Conservation (phyloP, 352 stramenopile genomes). For the Plasmopara viticola region DNA sequence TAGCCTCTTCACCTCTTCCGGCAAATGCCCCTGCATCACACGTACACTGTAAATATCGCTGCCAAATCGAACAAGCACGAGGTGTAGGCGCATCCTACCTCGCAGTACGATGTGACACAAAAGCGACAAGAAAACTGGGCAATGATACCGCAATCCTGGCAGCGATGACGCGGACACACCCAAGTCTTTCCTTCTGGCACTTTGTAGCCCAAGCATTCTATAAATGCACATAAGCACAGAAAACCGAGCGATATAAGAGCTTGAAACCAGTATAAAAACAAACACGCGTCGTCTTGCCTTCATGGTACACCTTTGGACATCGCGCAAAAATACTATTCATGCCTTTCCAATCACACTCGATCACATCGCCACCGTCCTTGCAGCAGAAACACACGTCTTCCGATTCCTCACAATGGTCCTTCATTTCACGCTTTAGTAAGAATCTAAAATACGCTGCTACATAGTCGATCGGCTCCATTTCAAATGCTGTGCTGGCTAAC, state of each 20-base stretch:
- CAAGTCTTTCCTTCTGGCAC: slow-evolving; percentile 54
- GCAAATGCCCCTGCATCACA: slow-evolving; percentile 41
- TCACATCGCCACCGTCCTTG: slow-evolving; percentile 71
- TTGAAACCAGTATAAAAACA: not conserved
- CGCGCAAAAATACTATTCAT: slow-evolving; percentile 27
- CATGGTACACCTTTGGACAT: slow-evolving; percentile 79
- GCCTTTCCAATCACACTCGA: slow-evolving; percentile 73
- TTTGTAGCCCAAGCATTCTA: slow-evolving; percentile 63
- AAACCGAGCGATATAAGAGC: not conserved
- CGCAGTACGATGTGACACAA: slow-evolving; percentile 70
- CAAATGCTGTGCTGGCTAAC: slow-evolving; percentile 1
- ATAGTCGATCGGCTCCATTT: slow-evolving; percentile 62
- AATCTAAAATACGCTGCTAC: slow-evolving; percentile 63
- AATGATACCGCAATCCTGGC: slow-evolving; percentile 52
- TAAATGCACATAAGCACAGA: slow-evolving; percentile 2
- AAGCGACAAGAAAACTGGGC: slow-evolving; percentile 54
- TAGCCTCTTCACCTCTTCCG: slow-evolving; percentile 31
- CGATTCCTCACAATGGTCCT: slow-evolving; percentile 34
- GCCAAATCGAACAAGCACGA: too few relatives aligned
- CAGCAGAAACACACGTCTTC: slow-evolving; percentile 84
- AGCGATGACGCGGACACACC: slow-evolving; percentile 66
- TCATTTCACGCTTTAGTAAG: slow-evolving; percentile 37
- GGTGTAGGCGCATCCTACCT: slow-evolving; percentile 18
- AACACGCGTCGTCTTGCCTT: slow-evolving; percentile 29
- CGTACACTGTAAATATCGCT: not conserved